These are phyloP conservation scores for Exobasidium cylindrosporum DNA, from an alignment of 1,284 basidiomycete genomes.

Conservation along the genomic window DNA sequence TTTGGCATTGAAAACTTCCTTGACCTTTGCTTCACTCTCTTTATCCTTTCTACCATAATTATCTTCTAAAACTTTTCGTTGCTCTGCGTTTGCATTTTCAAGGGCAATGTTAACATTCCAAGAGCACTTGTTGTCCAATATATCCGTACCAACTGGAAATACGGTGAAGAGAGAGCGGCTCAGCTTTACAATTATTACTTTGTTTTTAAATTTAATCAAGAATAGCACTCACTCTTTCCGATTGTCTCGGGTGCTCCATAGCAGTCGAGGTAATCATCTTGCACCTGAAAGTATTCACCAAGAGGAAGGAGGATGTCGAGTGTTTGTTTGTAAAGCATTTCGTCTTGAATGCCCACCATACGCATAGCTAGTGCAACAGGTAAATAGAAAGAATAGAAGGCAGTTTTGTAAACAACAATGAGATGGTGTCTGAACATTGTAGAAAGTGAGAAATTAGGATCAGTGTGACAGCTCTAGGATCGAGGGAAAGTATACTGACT, in stretches of 20 bases:
- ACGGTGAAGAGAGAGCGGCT: neutral
- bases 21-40: slow-evolving; percentile 67
- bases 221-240: slow-evolving; percentile 65
- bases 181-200: neutral
- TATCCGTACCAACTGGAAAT: slow-evolving; percentile 77
- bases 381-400: slow-evolving; percentile 98
- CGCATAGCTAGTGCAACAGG: slow-evolving; percentile 92
- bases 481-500: slow-evolving; percentile 60
- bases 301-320: slow-evolving; percentile 82
- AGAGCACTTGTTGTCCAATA: slow-evolving; percentile 97
- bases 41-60: slow-evolving; percentile 85
- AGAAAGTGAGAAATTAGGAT: neutral
- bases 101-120: slow-evolving; percentile 94
- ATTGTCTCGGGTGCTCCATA: slow-evolving; percentile 85
- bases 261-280: slow-evolving; percentile 96
- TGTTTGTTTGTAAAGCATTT: slow-evolving; percentile 73
- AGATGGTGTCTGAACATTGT: slow-evolving; percentile 70
- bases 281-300: slow-evolving; percentile 98
- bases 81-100: slow-evolving; percentile 65
- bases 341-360: slow-evolving; percentile 68
- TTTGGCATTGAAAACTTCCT: slow-evolving; percentile 73
- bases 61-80: slow-evolving; percentile 63
- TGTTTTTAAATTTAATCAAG: neutral
- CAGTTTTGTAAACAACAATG: slow-evolving; percentile 97
- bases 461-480: slow-evolving; percentile 1